A percentile compares a stretch with the other conserved stretches of the same genome.
Evolutionary conservation across 2,329 filamentous ascomycete genomes (phyloP).

Genomic region (Hymenoscyphus fructigenus): DNA sequence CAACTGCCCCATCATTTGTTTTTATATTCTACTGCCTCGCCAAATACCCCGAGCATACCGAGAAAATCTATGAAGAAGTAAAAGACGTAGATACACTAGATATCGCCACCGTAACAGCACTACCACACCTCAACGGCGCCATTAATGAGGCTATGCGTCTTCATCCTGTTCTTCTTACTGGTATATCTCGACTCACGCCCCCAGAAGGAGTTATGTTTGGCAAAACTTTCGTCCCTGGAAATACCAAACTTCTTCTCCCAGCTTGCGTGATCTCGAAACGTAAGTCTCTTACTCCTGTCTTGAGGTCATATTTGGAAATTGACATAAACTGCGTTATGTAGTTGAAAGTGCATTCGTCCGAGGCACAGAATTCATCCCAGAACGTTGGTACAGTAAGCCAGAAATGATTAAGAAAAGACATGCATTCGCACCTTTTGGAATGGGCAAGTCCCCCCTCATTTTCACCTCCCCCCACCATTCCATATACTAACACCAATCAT

Average conservation of each 20-base stretch:
- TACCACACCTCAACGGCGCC: slow-evolving; percentile 38
- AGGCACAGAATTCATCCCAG: slow-evolving; percentile 11
- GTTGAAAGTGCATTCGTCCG: neutral
- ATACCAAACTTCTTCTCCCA: slow-evolving; percentile 6
- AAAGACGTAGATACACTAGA: neutral
- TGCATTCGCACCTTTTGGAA: slow-evolving; percentile 8
- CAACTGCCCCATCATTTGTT: neutral
- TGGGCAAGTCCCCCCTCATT: neutral
- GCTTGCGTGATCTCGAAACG: neutral
- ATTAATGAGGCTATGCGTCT: slow-evolving; percentile 32
- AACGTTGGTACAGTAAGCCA: slow-evolving; percentile 9
- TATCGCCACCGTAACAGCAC: neutral
- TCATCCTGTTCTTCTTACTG: slow-evolving; percentile 18
- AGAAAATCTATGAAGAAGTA: slow-evolving; percentile 3
- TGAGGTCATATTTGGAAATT: neutral
- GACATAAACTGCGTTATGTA: neutral
- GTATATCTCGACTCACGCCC: slow-evolving; percentile 9
- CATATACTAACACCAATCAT: neutral
- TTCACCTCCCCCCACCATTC: neutral
- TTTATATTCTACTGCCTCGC: slow-evolving; percentile 6
- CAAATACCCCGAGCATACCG: neutral
- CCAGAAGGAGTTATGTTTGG: slow-evolving; percentile 11
- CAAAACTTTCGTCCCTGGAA: slow-evolving; percentile 7
- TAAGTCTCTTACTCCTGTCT: neutral
- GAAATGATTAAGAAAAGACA: slow-evolving; percentile 2